Evolutionary conservation across 2,329 filamentous ascomycete genomes (phyloP), one percentile per base, ranked within the genome.

Genomic region (Helotiales sp.): DNA sequence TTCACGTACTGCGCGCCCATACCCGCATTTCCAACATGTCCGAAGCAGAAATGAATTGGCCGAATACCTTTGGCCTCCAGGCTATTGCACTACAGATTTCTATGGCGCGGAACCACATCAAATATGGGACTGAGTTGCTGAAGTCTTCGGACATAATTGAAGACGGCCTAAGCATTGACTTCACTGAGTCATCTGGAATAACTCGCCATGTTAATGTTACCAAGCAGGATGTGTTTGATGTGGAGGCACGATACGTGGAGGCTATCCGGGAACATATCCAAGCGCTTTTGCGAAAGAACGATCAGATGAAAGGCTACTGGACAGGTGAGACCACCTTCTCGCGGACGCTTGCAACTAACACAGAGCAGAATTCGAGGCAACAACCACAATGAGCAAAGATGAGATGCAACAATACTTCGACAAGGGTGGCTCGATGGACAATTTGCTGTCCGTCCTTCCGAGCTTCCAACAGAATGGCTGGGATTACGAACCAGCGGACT

Each of bases 141-240:
- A 4, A 44, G 48, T 47, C 56, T 10, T 17, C 38, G 24, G 31
- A 52, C 7, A 30, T 49, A 7, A 13, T 5, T 8, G 57, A 55
- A 5, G 30, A 22, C 24, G 47, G 33, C 27, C 40, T 24, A 2
- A 42, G 24, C 3, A 12, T 60, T 7, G 54, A 55, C 12, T 19
- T 57, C 4, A 60, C 52, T 17, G 27, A 57, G 27, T 5, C 24
- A n/a, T 53, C 19, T 7, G 60, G 60, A 31, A 29, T 19, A 22
- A 2, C 17, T 17, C 48, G 54, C 19, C 15, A 31, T 4, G 17
- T 62, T 3, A 60, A 60, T 40, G 52, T 62, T n/a, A 59, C 57
- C 2, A 52, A 42, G 9, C n/a, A 55, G 8, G 57, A 60, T 56
- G 27, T 61, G 10, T 24, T 27, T 12, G 38, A 52, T 19, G 24